Evolutionary conservation across 2,329 filamentous ascomycete species (phyloP), one percentile per base, ranked within the genome.

Genomic region (Leptographium radiaticola): DNA sequence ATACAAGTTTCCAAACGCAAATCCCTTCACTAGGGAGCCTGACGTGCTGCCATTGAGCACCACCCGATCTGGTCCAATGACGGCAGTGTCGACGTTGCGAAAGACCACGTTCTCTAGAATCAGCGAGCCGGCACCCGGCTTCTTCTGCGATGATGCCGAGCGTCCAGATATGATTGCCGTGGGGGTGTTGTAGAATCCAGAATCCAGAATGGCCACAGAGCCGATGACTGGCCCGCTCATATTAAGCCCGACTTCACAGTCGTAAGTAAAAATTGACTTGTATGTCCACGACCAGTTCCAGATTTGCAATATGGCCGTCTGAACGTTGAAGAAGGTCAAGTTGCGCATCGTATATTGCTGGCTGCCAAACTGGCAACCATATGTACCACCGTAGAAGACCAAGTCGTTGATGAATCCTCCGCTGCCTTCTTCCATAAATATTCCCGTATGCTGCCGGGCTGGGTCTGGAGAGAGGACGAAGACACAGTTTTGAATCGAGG

Each of bases 271-370:
- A 20, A 86, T 64, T 25, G 77, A 80, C 67, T 86, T 84, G 71
- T 86, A 86, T 6, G 80, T 83, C 81, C 83, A 89, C 1, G 80
- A 77, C 86, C 85, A 89, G 65, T 85, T 79, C 85, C 85, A 89
- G 57, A 84, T 77, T 71, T 87, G 82, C 64, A 76, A 77, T 55
- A 88, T 80, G 48, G 81, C 86, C 12, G 81, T 84, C 60, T 81
- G 71, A 59, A 80, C 78, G 56, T 76, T 72, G 60, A 77, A 78
- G 67, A 88, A 85, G 25, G 75, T 81, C 59, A 86, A 63, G 62
- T 87, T 86, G 31, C 82, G 75, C 50, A 81, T 80, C 15, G 83
- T 86, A 64, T 86, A 88, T 63, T 88, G 84, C 66, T 86, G 81
- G 61, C 83, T 84, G 18, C 81, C 83, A 15, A 76, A 65, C 30